phyloP scores from a whole-genome alignment of 2,329 filamentous ascomycete genomes.

The Aspergillus hortae region DNA sequence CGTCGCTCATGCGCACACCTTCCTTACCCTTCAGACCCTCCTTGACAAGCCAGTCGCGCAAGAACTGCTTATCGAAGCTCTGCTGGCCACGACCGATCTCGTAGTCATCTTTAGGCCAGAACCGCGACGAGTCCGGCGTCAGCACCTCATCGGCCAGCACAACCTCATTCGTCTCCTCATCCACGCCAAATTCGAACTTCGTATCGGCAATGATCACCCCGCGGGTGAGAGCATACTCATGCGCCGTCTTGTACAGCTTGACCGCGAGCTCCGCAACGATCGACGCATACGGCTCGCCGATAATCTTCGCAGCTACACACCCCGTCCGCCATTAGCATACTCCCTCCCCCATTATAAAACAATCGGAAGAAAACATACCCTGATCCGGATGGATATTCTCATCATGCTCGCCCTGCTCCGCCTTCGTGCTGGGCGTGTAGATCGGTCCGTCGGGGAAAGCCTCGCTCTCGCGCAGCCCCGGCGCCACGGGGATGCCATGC shows the following conservation, averaged over 20 bases:
- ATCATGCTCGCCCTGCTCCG: conserved; percentile 72
- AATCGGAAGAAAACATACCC: conserved; percentile 39
- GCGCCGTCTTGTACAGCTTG: conserved; percentile 57
- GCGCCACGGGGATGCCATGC: conserved; percentile 68
- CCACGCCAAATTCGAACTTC: conserved; percentile 73
- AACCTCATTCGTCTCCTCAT: conserved; percentile 62
- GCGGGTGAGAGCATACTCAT: conserved; percentile 46
- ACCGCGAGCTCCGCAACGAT: conserved; percentile 64
- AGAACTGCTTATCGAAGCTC: conserved; percentile 84
- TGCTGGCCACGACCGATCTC: conserved; percentile 70
- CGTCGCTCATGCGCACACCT: conserved; percentile 67
- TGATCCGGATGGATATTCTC: conserved; percentile 77
- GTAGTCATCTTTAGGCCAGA: conserved; percentile 77
- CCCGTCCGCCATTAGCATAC: neutral
- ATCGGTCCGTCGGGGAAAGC: conserved; percentile 64
- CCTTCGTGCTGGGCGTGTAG: conserved; percentile 82
- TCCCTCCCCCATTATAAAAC: neutral
- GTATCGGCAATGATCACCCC: conserved; percentile 77
- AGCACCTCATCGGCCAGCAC: conserved; percentile 81
- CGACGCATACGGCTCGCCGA: conserved; percentile 62
- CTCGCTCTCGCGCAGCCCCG: conserved; percentile 67
- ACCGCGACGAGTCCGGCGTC: conserved; percentile 78
- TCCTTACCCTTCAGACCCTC: conserved; percentile 72
- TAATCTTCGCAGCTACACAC: conserved; percentile 51
- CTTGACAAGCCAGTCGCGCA: conserved; percentile 76